A percentile compares a stretch with the other conserved stretches of the same genome.
phyloP scores from a whole-genome alignment of 2,329 filamentous ascomycete genomes.

The Cladobotryum protrusum region DNA sequence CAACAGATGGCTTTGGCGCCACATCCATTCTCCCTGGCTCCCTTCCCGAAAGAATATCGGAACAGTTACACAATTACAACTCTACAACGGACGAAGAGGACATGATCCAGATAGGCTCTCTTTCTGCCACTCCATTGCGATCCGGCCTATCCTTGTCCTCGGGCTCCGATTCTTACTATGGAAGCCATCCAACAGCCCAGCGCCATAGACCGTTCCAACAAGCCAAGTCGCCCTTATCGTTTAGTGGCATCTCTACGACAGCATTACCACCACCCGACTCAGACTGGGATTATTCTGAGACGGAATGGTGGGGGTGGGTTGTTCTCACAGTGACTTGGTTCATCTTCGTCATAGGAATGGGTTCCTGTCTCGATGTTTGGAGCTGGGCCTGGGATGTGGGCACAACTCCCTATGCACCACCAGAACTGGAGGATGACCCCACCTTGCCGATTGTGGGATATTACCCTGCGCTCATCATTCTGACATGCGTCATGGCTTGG shows the following conservation, averaged over 20 bases:
- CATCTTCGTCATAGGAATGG: constrained; percentile 95
- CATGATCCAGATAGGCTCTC: constrained; percentile 53
- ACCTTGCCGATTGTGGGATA: constrained; percentile 95
- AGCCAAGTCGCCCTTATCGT: constrained; percentile 55
- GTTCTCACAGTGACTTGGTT: constrained; percentile 87
- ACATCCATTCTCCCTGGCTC: constrained; percentile 15
- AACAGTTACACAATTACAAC: constrained; percentile 38
- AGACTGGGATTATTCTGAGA: constrained; percentile 88
- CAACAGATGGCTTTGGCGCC: constrained; percentile 39
- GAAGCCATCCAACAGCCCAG: constrained; percentile 34
- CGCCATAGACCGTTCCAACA: constrained; percentile 44
- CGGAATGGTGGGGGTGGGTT: constrained; percentile 97
- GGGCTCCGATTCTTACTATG: constrained; percentile 59
- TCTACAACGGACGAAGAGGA: constrained; percentile 80
- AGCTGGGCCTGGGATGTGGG: constrained; percentile 99
- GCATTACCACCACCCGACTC: constrained; percentile 42
- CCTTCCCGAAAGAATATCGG: constrained; percentile 16
- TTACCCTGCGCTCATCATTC: constrained; percentile 87
- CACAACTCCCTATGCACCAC: constrained; percentile 89
- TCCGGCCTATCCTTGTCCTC: constrained; percentile 44
- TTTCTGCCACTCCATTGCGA: constrained; percentile 37
- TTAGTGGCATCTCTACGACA: constrained; percentile 45
- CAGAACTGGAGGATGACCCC: constrained; percentile 89
- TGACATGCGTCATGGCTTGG: constrained; percentile 96
- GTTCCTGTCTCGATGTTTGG: constrained; percentile 90